Evolutionary conservation across 805 yeast genomes (phyloP).

Genomic region (Lachancea sp.): DNA sequence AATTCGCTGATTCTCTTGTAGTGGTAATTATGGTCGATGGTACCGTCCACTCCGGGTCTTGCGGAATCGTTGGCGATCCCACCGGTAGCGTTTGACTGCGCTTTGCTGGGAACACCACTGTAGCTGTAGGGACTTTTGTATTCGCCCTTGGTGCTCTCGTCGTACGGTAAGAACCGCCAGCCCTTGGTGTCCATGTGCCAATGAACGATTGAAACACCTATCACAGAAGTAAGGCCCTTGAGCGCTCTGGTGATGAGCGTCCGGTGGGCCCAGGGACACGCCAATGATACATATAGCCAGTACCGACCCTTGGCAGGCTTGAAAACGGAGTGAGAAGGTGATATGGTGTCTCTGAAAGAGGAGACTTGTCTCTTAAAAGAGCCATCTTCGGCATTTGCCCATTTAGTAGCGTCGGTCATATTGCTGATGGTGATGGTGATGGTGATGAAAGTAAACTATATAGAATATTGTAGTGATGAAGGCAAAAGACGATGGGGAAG

Average conservation of each 20-base stretch:
- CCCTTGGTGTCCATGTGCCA: slow-evolving; percentile 86
- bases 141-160: slow-evolving; percentile 22
- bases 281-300: slow-evolving; percentile 78
- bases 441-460: too few species aligned
- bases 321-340: slow-evolving; percentile 54
- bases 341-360: slow-evolving; percentile 59
- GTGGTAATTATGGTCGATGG: slow-evolving; percentile 57
- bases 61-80: slow-evolving; percentile 13
- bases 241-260: slow-evolving; percentile 64
- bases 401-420: slow-evolving; percentile 3
- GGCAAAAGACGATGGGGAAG: too few species aligned
- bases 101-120: slow-evolving; percentile 1
- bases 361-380: slow-evolving; percentile 49
- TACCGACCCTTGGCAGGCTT: slow-evolving; percentile 76
- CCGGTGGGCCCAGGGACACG: slow-evolving; percentile 96
- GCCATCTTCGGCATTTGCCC: slow-evolving; percentile 35
- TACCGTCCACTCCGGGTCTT: slow-evolving; percentile 31
- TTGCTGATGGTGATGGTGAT: neutral
- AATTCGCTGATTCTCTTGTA: slow-evolving; percentile 57
- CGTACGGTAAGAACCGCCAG: slow-evolving; percentile 69
- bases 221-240: slow-evolving; percentile 60
- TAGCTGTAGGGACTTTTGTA: neutral
- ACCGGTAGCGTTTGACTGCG: slow-evolving; percentile 1
- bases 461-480: too few species aligned
- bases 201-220: slow-evolving; percentile 74